Conservation (phyloP, 345 rosid genomes). For the Dipteronia sinensis region DNA sequence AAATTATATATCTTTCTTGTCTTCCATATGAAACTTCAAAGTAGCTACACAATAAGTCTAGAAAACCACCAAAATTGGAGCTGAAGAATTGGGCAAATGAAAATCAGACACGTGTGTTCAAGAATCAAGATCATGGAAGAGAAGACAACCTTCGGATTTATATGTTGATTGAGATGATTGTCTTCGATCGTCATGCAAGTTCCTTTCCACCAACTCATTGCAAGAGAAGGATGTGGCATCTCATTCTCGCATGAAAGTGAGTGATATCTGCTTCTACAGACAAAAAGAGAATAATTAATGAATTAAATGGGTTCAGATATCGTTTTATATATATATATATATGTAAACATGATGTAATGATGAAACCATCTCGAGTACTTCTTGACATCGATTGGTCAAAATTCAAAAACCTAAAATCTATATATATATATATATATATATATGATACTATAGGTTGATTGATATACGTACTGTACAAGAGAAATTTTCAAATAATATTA, state of each 20-base stretch:
- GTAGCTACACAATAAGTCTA: background rate
- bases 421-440: too few species aligned
- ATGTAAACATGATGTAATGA: background rate
- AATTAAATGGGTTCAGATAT: background rate
- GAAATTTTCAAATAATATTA: too few species aligned
- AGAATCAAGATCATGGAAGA: background rate
- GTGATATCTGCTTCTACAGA: slow-evolving; percentile 10
- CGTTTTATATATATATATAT: background rate
- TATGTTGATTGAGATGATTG: background rate
- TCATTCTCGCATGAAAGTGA: background rate
- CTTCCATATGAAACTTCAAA: background rate
- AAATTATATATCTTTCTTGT: background rate
- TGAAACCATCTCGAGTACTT: slow-evolving; percentile 4
- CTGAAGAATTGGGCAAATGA: background rate
- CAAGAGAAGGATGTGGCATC: slow-evolving; percentile 40
- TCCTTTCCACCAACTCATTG: slow-evolving; percentile 12
- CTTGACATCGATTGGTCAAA: slow-evolving; percentile 26
- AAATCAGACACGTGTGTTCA: background rate
- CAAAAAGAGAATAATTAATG: background rate
- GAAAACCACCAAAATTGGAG: background rate
- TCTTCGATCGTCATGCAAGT: slow-evolving; percentile 3
- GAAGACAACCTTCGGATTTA: slow-evolving; percentile 1
- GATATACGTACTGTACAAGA: too few species aligned
- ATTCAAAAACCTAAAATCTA: background rate
- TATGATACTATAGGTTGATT: too few species aligned